Evolutionary conservation across 2,329 filamentous ascomycete genomes (phyloP).

Genomic region (Trichoderma sp.): DNA sequence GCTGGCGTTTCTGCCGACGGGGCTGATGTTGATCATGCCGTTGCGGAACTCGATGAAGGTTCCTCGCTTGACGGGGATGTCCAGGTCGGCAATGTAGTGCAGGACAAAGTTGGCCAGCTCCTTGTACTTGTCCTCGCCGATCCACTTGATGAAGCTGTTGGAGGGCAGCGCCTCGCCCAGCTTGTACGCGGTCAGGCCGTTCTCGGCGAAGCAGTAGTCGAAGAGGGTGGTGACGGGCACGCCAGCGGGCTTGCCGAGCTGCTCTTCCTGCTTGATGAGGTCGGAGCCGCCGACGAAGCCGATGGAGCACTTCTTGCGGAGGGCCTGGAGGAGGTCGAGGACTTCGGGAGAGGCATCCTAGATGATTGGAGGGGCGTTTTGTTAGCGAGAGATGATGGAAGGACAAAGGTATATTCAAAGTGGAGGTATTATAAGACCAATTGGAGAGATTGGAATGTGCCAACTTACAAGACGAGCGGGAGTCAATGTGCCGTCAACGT

Average conservation of each 20-base stretch:
- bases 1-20: slow-evolving; percentile 84
- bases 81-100: slow-evolving; percentile 82
- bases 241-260: slow-evolving; percentile 70
- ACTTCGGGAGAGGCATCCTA: slow-evolving; percentile 78
- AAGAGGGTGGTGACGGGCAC: slow-evolving; percentile 81
- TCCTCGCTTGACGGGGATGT: slow-evolving; percentile 80
- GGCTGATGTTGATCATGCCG: slow-evolving; percentile 87
- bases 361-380: background rate
- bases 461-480: slow-evolving; percentile 72
- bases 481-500: slow-evolving; percentile 92
- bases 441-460: background rate
- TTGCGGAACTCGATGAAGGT: slow-evolving; percentile 89
- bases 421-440: background rate
- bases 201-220: slow-evolving; percentile 97
- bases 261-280: slow-evolving; percentile 92
- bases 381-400: background rate
- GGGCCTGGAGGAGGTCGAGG: slow-evolving; percentile 74
- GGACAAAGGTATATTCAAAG: background rate
- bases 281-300: slow-evolving; percentile 93
- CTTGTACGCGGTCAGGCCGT: slow-evolving; percentile 90
- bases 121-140: slow-evolving; percentile 85
- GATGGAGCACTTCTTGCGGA: slow-evolving; percentile 87
- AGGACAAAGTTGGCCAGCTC: slow-evolving; percentile 74
- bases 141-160: slow-evolving; percentile 87
- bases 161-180: slow-evolving; percentile 74